A percentile compares a stretch with the other conserved stretches of the same genome.
These are phyloP conservation scores for Pseudogymnoascus sp. DNA, from an alignment of 2,329 filamentous ascomycete genomes.

Conservation along the genomic window DNA sequence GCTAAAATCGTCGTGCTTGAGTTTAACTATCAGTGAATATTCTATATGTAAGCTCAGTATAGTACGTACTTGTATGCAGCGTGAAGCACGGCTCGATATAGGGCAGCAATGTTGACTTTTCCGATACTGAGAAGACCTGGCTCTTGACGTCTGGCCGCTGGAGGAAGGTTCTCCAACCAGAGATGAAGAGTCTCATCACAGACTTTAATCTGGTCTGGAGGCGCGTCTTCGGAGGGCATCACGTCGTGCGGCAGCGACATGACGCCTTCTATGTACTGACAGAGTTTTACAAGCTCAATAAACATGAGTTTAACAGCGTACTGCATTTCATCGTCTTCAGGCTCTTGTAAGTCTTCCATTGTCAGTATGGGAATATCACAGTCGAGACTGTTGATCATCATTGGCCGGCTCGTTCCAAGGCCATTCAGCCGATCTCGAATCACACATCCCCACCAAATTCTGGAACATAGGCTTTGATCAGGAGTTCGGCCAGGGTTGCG, in stretches of 20 bases:
- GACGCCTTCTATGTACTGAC: conserved; percentile 18
- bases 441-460: conserved; percentile 20
- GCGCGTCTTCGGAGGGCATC: not conserved
- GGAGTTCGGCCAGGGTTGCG: conserved; percentile 14
- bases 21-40: not conserved
- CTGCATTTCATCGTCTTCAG: conserved; percentile 15
- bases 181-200: conserved; percentile 14
- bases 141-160: conserved; percentile 6
- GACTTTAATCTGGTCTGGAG: conserved; percentile 11
- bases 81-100: not conserved
- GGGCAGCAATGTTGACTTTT: not conserved
- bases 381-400: conserved; percentile 19
- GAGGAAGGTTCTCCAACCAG: conserved; percentile 2
- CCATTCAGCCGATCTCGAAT: conserved; percentile 17
- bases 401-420: conserved; percentile 18
- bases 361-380: conserved; percentile 16
- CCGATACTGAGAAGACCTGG: not conserved
- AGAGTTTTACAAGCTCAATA: conserved; percentile 18
- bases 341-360: conserved; percentile 15
- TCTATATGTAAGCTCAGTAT: not conserved
- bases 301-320: conserved; percentile 16
- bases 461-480: conserved; percentile 13
- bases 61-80: conserved; percentile 1
- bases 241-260: conserved; percentile 12
- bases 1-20: not conserved